Base-by-base conservation (phyloP, 306 rosid species). In the Prunus fruticosa region DNA sequence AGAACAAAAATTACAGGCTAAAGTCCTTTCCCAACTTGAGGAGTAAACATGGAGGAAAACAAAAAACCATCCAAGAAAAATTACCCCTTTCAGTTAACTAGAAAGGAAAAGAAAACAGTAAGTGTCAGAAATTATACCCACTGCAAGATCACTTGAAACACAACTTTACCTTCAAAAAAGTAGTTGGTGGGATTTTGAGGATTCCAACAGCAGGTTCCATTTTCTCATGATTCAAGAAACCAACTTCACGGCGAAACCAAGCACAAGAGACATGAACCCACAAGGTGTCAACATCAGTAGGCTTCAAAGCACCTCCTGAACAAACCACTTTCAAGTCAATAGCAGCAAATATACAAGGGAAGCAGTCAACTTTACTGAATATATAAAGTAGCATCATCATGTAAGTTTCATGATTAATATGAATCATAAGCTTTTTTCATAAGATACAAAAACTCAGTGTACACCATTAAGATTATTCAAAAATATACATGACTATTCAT, bases 151-250 rank as follows among this genome's bases (percentile, higher is more conserved):
- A 14, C 69, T 64, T 54, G 22, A 38, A 75, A n/a, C 19, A 49
- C 38, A 60, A 34, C 32, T 53, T 76, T 83, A 95, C 99, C 97
- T 95, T 95, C 75, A 84, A 76, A 81, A 95, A 92, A 63, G 92
- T 77, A 76, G 60, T 80, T 18, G 93, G 78, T 67, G 97, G 97
- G 82, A 95, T 87, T 88, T 76, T 85, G 60, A 89, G 96, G 82
- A 95, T 88, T 85, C 99, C 99, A 50, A 81, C 73, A 45, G 99
- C 99, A 76, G 99, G 99, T 81, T 95, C 97, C 99, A 95, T 95
- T 82, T 72, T 84, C 86, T 85, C 93, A 49, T 86, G 90, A 79
- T 95, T 79, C 81, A 85, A 81, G 84, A 95, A 95, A 85, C 72
- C 90, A 81, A 95, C 89, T 83, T 89, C 91, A 70, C 90, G 97